Evolutionary conservation across 805 yeast genomes (phyloP).

Genomic region (Candida montana): DNA sequence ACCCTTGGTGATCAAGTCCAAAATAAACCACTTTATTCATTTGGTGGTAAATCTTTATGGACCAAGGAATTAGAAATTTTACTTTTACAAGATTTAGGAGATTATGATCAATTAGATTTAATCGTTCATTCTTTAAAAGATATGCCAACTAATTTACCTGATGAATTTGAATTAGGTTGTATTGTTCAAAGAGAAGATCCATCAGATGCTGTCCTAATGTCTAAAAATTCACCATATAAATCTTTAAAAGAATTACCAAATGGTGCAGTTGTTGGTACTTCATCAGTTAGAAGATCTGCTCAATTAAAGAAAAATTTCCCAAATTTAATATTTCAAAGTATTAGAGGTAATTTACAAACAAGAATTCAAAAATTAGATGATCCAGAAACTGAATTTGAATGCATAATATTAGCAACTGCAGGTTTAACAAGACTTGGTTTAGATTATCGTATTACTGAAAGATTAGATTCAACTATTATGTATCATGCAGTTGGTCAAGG

Average conservation of each 20-base stretch:
- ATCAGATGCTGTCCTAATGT: constrained; percentile 85
- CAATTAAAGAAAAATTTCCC: constrained; percentile 81
- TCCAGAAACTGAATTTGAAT: constrained; percentile 53
- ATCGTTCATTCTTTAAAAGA: constrained; percentile 94
- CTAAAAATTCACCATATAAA: constrained; percentile 54
- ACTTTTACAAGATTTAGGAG: constrained; percentile 56
- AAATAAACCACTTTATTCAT: constrained; percentile 80
- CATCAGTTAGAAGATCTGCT: constrained; percentile 90
- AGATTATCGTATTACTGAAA: constrained; percentile 68
- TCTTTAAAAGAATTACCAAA: constrained; percentile 69
- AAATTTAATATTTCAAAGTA: constrained; percentile 68
- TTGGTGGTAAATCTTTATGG: constrained; percentile 97
- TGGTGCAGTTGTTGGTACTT: constrained; percentile 88
- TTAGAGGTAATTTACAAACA: constrained; percentile 82
- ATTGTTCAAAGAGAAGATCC: constrained; percentile 87
- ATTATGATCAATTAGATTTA: constrained; percentile 67
- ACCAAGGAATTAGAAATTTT: constrained; percentile 88
- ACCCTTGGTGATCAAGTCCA: constrained; percentile 91
- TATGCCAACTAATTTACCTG: constrained; percentile 86
- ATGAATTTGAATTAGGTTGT: constrained; percentile 85
- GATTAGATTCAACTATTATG: constrained; percentile 72
- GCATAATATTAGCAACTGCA: constrained; percentile 88
- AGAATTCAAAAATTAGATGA: constrained; percentile 78
- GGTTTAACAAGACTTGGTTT: constrained; percentile 76
- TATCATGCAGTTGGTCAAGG: constrained; percentile 99